Conservation (phyloP, 768 basidiomycete genomes). For the Boletus insuetus region DNA sequence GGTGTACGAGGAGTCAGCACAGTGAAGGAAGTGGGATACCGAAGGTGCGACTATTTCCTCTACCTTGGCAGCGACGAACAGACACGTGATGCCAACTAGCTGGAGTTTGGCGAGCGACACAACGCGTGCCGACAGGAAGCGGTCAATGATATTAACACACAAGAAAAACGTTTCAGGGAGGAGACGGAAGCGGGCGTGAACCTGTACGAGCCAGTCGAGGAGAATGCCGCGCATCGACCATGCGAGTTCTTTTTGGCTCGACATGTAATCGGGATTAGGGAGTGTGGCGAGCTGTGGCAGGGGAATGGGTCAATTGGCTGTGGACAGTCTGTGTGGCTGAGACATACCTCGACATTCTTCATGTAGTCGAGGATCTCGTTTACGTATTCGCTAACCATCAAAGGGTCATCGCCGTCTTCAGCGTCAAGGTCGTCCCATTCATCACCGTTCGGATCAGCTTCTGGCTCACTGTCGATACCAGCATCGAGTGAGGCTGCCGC, state of each 20-base stretch:
- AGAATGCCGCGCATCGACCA: constrained; percentile 91
- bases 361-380: constrained; percentile 91
- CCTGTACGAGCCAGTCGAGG: constrained; percentile 91
- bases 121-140: constrained; percentile 49
- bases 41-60: constrained; percentile 92
- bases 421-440: constrained; percentile 91
- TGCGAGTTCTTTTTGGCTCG: constrained; percentile 73
- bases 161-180: constrained; percentile 91
- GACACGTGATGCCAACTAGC: constrained; percentile 83
- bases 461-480: constrained; percentile 45
- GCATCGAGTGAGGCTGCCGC: constrained; percentile 43
- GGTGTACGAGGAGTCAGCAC: constrained; percentile 74
- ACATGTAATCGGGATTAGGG: constrained; percentile 85
- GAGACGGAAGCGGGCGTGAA: constrained; percentile 82
- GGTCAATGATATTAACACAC: constrained; percentile 80
- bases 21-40: constrained; percentile 73
- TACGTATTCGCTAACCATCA: constrained; percentile 98
- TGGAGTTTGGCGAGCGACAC: constrained; percentile 82
- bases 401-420: constrained; percentile 89
- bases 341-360: constrained; percentile 73
- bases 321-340: background rate
- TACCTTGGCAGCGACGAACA: constrained; percentile 88
- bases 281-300: constrained; percentile 62
- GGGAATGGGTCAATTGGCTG: background rate
- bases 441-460: constrained; percentile 62